Conservation (phyloP, 1,139 yeast genomes). For the Candida mesenterica region DNA sequence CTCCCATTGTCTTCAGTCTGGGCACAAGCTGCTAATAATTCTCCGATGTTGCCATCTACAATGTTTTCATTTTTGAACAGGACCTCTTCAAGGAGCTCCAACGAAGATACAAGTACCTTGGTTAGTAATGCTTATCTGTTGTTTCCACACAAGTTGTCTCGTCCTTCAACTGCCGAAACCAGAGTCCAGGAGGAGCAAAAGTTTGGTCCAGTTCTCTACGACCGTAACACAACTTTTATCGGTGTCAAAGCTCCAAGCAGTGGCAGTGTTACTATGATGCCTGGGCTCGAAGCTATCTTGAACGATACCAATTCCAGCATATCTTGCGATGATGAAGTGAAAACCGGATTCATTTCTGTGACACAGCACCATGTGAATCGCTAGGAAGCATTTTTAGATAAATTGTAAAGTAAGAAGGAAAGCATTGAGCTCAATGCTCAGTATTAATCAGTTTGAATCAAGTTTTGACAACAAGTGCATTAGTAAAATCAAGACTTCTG, state of each 20-base stretch:
- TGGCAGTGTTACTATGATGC: background rate
- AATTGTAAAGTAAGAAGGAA: too few species aligned
- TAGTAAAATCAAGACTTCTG: too few species aligned
- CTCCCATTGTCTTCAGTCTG: slow-evolving; percentile 85
- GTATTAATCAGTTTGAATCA: too few species aligned
- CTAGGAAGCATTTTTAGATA: too few species aligned
- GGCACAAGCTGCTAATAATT: slow-evolving; percentile 65
- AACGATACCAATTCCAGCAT: background rate
- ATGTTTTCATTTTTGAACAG: slow-evolving; percentile 20
- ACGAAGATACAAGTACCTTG: slow-evolving; percentile 10
- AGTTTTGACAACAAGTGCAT: too few species aligned
- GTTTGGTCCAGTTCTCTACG: too few species aligned
- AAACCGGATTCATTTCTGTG: too few species aligned
- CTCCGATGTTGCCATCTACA: slow-evolving; percentile 32
- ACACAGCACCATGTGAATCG: too few species aligned
- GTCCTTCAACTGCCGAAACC: background rate
- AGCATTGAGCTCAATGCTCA: too few species aligned
- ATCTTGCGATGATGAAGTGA: too few species aligned
- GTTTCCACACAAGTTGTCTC: background rate
- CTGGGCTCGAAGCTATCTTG: background rate
- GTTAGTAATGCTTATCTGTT: slow-evolving; percentile 2
- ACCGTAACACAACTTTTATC: too few species aligned
- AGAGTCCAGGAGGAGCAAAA: background rate
- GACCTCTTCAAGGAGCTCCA: slow-evolving; percentile 7
- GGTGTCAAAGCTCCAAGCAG: background rate